A percentile compares a stretch with the other conserved stretches of the same genome.
Conservation (phyloP, 805 yeast species). For the Candida dajiaensis region DNA sequence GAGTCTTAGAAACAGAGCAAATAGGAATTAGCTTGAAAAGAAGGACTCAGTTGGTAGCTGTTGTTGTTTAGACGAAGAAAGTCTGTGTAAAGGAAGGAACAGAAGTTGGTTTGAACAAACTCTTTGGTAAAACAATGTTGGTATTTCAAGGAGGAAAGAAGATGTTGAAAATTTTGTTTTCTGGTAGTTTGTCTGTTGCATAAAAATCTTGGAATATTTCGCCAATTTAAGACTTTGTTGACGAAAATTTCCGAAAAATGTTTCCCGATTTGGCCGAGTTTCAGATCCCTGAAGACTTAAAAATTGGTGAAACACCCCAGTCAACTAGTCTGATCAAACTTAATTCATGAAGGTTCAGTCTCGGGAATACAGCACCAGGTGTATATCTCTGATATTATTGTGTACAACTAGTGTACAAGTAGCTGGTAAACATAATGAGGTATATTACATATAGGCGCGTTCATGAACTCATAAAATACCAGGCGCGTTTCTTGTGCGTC, state of each 20-base stretch:
- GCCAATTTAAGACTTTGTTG: neutral
- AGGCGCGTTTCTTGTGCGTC: no score
- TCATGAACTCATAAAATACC: no score
- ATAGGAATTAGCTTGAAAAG: slow-evolving; percentile 1
- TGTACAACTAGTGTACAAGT: no score
- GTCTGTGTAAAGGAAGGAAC: slow-evolving; percentile 29
- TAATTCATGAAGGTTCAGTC: no score
- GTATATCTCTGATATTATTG: no score
- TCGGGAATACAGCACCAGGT: no score
- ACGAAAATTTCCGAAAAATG: neutral
- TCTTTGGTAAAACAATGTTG: neutral
- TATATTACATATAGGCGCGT: no score
- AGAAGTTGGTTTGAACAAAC: slow-evolving; percentile 19
- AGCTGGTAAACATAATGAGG: no score
- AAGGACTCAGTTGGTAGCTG: neutral
- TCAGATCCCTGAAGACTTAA: neutral
- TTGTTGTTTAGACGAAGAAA: slow-evolving; percentile 5
- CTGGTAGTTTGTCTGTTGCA: neutral
- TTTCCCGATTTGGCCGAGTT: neutral
- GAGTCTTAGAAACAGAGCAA: neutral
- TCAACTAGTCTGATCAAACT: no score
- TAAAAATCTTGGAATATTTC: neutral
- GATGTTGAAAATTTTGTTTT: slow-evolving; percentile 5
- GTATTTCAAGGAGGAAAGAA: neutral
- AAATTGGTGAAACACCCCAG: neutral